Conservation (phyloP, 495 filamentous ascomycete genomes). For the Sphaerosporella brunnea region DNA sequence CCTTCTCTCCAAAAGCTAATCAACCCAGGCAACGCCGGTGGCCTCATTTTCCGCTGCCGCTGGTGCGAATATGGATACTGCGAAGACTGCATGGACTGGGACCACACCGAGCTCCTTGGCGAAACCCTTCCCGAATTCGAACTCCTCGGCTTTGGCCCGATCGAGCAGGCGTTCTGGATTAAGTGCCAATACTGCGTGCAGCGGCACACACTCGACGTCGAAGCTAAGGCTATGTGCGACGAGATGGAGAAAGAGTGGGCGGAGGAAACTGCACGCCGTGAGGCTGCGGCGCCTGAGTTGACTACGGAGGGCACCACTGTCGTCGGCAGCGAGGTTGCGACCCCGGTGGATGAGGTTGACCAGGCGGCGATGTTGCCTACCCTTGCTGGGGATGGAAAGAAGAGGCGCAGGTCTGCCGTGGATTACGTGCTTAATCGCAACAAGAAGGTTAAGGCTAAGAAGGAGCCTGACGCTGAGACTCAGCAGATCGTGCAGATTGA, state of each 20-base stretch:
- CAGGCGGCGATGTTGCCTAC: neutral
- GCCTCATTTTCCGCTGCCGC: constrained; percentile 42
- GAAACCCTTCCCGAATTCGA: constrained; percentile 36
- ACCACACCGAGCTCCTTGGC: constrained; percentile 35
- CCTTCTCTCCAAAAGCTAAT: neutral
- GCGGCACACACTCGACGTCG: constrained; percentile 25
- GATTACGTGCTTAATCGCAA: neutral
- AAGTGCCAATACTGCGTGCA: constrained; percentile 31
- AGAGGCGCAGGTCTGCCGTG: neutral
- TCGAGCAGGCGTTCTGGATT: constrained; percentile 35
- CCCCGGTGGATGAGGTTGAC: neutral
- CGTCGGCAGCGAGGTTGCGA: neutral
- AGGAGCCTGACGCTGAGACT: no score
- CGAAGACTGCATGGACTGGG: constrained; percentile 45
- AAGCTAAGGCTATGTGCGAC: constrained; percentile 25
- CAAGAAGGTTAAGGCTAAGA: neutral
- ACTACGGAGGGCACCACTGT: neutral
- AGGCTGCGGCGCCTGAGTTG: neutral
- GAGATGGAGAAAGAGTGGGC: constrained; percentile 13
- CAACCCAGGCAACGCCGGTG: constrained; percentile 32
- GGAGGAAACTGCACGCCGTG: constrained; percentile 2
- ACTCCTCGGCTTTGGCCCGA: constrained; percentile 31
- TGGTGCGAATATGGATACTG: constrained; percentile 42
- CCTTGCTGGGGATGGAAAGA: neutral
- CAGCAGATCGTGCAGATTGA: no score